Evolutionary conservation across 2,329 filamentous ascomycete species (phyloP), one percentile per base, ranked within the genome.

Genomic region (Aspergillus amoenus): DNA sequence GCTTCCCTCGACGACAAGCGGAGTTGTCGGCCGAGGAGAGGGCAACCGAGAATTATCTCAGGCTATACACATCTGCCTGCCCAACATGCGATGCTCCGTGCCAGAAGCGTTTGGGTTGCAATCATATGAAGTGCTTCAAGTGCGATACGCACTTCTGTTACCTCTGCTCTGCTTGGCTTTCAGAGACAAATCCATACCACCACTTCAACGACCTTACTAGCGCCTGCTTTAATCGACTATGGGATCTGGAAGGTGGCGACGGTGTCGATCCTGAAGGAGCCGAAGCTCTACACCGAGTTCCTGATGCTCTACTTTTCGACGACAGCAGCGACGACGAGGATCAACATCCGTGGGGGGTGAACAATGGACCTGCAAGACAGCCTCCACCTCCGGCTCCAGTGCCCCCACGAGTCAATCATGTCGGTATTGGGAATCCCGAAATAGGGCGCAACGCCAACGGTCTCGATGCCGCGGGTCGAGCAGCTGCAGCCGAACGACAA

Each of bases 141-240:
- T 99, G 94, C 78, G 82, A 88, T 51, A 89, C 91, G 2, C 93
- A 97, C 73, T 97, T 97, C 72, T 99, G 94, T 78, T 97, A 97
- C 66, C 82, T 97, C 1, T 97, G 94, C 70, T 88, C 89, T 0
- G 83, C 87, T n/a, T 97, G 91, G 89, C 81, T 99, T 42, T 83
- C 88, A 55, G 85, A 89, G 0, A 80, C 78, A 17, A 94, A 96
- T 65, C 93, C 93, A 1, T 97, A 97, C 69, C 78, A 82, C 54
- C 94, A 99, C 73, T 99, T 93, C 78, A 96, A 96, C 69, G 81
- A 85, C 27, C 75, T 78, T 51, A 79, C 83, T 15, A 89, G 85
- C 1, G 79, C 79, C 11, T 99, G 94, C 70, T 95, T 88, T 68
- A 89, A 90, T 81, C 86, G 91, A 4, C 79, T 99, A 3, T 97